phyloP scores from a whole-genome alignment of 257 asterid species.

The Ligustrum vulgare region DNA sequence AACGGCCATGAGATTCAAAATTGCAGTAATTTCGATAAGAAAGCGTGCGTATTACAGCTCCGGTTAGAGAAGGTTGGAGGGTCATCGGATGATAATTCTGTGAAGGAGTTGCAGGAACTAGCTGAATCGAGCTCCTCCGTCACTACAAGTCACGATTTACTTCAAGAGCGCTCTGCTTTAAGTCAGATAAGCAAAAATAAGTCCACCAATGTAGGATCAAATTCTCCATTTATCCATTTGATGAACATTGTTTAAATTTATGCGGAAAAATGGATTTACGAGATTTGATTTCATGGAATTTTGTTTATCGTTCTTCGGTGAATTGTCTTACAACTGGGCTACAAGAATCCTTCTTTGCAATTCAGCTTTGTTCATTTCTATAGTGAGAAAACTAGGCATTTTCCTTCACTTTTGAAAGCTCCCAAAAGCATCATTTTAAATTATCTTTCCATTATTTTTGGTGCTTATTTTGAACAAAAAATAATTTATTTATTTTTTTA shows the following conservation, averaged over 20 bases:
- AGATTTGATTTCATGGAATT: not conserved
- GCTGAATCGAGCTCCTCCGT: conserved; percentile 27
- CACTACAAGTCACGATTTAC: conserved; percentile 20
- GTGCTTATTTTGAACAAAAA: not conserved
- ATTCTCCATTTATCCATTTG: not conserved
- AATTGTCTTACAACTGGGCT: too few relatives aligned
- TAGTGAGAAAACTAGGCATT: not conserved
- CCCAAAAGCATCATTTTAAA: not conserved
- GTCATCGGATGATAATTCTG: conserved; percentile 25
- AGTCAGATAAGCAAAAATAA: conserved; percentile 20
- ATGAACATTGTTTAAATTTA: not conserved
- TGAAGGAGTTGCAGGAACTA: conserved; percentile 30
- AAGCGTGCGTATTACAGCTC: conserved; percentile 54
- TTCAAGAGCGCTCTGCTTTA: conserved; percentile 23
- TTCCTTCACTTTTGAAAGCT: not conserved
- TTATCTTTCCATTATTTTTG: too few relatives aligned
- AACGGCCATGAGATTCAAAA: conserved; percentile 33
- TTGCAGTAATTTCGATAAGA: conserved; percentile 61
- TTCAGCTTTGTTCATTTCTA: not conserved
- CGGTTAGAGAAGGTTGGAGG: conserved; percentile 56
- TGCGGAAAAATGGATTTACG: not conserved
- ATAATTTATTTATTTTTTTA: not conserved
- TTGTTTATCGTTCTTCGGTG: not conserved
- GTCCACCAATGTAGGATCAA: conserved; percentile 43
- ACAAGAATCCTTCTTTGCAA: too few relatives aligned